A percentile compares a stretch with the other conserved stretches of the same genome.
Evolutionary conservation across 2,329 filamentous ascomycete species (phyloP).

Genomic region (Shiraia bambusicola): DNA sequence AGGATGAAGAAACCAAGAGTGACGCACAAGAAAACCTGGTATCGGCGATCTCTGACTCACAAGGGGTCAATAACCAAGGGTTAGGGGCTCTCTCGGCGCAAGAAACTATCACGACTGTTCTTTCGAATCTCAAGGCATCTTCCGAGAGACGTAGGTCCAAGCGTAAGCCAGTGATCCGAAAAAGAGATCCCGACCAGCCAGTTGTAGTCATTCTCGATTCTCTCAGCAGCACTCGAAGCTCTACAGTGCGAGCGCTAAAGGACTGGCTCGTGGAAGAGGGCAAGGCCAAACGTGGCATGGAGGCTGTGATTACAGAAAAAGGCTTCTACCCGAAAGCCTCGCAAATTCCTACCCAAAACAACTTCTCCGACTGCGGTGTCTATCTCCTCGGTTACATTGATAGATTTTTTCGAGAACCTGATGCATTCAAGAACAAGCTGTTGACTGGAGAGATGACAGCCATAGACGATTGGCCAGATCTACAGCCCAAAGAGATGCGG

Average conservation of each 20-base stretch:
- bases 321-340: constrained; percentile 66
- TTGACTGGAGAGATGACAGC: constrained; percentile 65
- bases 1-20: constrained; percentile 6
- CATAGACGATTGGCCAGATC: constrained; percentile 55
- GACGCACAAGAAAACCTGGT: neutral
- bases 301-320: constrained; percentile 48
- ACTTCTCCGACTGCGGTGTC: constrained; percentile 86
- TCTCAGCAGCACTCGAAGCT: constrained; percentile 60
- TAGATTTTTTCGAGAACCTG: constrained; percentile 75
- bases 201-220: constrained; percentile 88
- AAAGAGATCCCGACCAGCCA: constrained; percentile 48
- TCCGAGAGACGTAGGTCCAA: constrained; percentile 27
- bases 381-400: constrained; percentile 83
- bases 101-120: constrained; percentile 9
- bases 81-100: constrained; percentile 7
- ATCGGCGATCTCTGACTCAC: neutral
- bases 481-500: constrained; percentile 62
- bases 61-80: neutral
- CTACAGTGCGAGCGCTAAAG: constrained; percentile 68
- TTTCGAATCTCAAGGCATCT: constrained; percentile 10
- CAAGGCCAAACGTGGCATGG: constrained; percentile 58
- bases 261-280: constrained; percentile 78
- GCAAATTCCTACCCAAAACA: constrained; percentile 75
- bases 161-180: constrained; percentile 21
- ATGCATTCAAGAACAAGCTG: constrained; percentile 66